Base-by-base conservation (phyloP, 1,139 yeast species). In the Wickerhamiella pararugosa region DNA sequence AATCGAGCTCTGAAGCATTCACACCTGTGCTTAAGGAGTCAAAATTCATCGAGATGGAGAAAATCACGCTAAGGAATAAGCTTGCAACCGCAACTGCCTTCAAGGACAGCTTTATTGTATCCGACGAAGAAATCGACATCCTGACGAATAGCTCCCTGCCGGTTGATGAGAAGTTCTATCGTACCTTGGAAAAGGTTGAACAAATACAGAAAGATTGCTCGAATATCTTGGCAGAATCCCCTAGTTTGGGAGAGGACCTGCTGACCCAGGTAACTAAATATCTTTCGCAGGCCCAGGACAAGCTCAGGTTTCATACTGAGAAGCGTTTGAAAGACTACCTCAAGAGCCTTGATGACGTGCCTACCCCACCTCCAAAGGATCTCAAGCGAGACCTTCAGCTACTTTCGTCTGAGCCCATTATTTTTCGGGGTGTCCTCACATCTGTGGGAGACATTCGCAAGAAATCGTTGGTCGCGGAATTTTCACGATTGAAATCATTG, bases 21-120 rank as follows among this genome's bases (percentile, higher is more conserved):
- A 49, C 53, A 4, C 55, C 52, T 27, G 50, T 63, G 15, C 47
- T 69, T 29, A 49, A 50, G 0, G 61, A 67, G 38, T 67, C 78
- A 4, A 52, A 58, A 10, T 60, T 76, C 34, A 64, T 67, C 33
- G 53, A 58, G 1, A 61, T 70, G 41, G 73, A 71, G 47, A 61
- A 63, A 25, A 49, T 63, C 28, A 51, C 76, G 4, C 57, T 60
- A 25, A 54, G 77, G 42, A 77, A 81, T 52, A 76, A 74, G 54
- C 31, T 62, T 65, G 26, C 54, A 82, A 5, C 63, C 82, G 45
- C 58, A 9, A 35, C 63, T 1, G 73, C 74, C 21, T 79, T 83
- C 54, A 74, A 76, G 49, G 65, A 68, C 5, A 72, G 74, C 45
- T 84, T 82, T 56, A 74, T 87, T 0, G 59, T 90, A 37, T 72